Conservation (phyloP, 2,329 filamentous ascomycete genomes). For the Microsporum canis region DNA sequence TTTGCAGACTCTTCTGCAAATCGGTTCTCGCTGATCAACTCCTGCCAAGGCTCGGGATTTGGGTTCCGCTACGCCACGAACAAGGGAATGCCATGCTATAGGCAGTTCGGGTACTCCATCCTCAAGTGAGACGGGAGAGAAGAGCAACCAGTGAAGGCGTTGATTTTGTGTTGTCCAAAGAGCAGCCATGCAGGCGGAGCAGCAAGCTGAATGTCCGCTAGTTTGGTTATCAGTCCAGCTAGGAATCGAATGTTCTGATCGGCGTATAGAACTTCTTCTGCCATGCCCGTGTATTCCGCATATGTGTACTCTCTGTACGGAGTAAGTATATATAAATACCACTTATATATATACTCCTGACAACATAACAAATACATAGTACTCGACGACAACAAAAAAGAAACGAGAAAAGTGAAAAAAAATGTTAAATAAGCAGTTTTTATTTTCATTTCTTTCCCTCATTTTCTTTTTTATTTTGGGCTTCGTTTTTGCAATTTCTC, state of each 20-base stretch:
- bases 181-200: neutral
- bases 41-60: neutral
- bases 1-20: neutral
- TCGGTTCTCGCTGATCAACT: neutral
- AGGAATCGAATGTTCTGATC: neutral
- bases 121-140: neutral
- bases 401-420: neutral
- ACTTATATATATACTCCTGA: neutral
- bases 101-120: neutral
- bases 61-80: slow-evolving; percentile 1
- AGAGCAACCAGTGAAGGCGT: neutral
- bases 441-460: neutral
- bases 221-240: neutral
- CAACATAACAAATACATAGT: neutral
- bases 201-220: neutral
- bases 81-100: neutral
- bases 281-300: neutral
- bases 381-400: neutral
- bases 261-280: neutral
- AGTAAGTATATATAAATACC: neutral
- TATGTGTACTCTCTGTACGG: too few species aligned
- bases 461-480: neutral
- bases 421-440: neutral
- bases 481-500: neutral
- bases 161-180: neutral